These are phyloP conservation scores for Pisolithus microcarpus DNA, from an alignment of 768 basidiomycete species.

Conservation along the genomic window DNA sequence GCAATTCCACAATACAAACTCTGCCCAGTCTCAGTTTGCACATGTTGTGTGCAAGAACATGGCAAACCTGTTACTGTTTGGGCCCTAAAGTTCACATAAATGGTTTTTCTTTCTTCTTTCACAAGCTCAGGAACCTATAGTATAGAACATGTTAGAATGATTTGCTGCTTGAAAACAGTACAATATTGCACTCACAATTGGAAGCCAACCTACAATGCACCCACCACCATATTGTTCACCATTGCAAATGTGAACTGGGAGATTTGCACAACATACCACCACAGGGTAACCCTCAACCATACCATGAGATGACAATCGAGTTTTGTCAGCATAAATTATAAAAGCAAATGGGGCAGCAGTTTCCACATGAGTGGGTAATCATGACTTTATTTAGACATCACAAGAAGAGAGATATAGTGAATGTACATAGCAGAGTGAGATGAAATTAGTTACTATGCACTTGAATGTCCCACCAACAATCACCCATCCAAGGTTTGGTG, in stretches of 20 bases:
- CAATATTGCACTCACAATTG: constrained; percentile 28
- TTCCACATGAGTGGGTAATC: not conserved
- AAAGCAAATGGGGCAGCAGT: constrained; percentile 22
- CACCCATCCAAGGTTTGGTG: constrained; percentile 33
- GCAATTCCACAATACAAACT: no score
- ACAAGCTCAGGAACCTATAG: not conserved
- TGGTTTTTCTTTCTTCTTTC: constrained; percentile 26
- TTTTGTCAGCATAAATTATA: constrained; percentile 37
- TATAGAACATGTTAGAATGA: not conserved
- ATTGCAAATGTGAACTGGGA: constrained; percentile 30
- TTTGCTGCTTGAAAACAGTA: not conserved
- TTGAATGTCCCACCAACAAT: constrained; percentile 32
- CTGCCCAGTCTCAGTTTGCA: no score
- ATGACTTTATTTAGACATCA: not conserved
- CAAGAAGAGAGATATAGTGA: no score
- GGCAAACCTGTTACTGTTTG: no score
- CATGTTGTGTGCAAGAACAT: no score
- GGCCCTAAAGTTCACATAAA: constrained; percentile 24
- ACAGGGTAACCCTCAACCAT: constrained; percentile 33
- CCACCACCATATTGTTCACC: constrained; percentile 28
- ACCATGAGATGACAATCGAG: constrained; percentile 30
- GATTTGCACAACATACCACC: constrained; percentile 23
- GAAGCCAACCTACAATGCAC: constrained; percentile 33
- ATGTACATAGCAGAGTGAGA: not conserved
- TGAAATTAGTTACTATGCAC: constrained; percentile 13